Conservation (phyloP, 2,329 filamentous ascomycete species). For the Sordariomycetes sp. region DNA sequence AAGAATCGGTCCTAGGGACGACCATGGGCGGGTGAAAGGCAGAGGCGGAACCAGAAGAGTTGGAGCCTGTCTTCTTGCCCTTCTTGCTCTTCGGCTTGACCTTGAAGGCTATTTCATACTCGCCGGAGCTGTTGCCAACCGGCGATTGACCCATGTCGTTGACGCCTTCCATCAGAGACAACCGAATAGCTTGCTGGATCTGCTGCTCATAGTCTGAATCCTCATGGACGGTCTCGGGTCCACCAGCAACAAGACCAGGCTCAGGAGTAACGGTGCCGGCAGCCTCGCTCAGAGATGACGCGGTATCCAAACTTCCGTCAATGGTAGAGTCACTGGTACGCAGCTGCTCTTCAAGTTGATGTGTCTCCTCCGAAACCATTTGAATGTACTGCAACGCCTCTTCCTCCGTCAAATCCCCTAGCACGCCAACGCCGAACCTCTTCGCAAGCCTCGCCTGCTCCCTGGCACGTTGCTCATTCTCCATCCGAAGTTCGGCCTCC, state of each 20-base stretch:
- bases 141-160: conserved; percentile 37
- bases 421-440: conserved; percentile 70
- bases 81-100: conserved; percentile 32
- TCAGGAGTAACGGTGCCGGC: conserved; percentile 46
- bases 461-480: conserved; percentile 56
- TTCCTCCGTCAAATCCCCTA: conserved; percentile 58
- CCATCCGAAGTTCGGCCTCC: conserved; percentile 66
- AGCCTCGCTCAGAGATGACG: conserved; percentile 30
- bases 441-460: conserved; percentile 63
- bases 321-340: conserved; percentile 37
- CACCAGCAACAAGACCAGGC: conserved; percentile 37
- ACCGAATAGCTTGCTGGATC: conserved; percentile 52
- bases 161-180: conserved; percentile 49
- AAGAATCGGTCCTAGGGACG: conserved; percentile 11
- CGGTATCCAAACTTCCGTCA: conserved; percentile 33
- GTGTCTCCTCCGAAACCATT: conserved; percentile 56
- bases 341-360: conserved; percentile 45
- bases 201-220: conserved; percentile 51
- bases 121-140: conserved; percentile 32
- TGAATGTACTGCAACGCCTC: conserved; percentile 56
- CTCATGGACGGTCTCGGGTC: conserved; percentile 20
- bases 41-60: conserved; percentile 24
- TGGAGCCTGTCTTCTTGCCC: conserved; percentile 27
- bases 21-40: conserved; percentile 24
- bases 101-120: conserved; percentile 42